Evolutionary conservation across 2,329 filamentous ascomycete species (phyloP).

Genomic region (Curvularia verruculosa): DNA sequence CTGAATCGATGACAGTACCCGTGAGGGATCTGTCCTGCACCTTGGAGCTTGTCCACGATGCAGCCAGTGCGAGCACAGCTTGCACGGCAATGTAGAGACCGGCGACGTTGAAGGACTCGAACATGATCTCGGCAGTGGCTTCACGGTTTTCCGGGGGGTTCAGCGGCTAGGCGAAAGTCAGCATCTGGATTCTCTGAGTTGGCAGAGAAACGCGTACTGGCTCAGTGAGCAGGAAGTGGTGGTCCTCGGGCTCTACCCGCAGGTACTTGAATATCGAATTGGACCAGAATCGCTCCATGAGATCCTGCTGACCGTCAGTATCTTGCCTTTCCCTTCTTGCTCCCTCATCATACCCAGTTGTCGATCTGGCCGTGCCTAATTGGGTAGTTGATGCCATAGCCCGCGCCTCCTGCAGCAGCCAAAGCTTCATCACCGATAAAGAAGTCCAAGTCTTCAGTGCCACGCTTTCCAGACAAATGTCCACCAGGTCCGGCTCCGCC

Average conservation of each 20-base stretch:
- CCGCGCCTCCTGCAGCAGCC: conserved; percentile 79
- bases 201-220: conserved; percentile 66
- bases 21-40: conserved; percentile 95
- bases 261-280: conserved; percentile 99
- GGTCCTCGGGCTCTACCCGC: conserved; percentile 96
- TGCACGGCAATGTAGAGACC: conserved; percentile 99
- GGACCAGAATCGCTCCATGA: conserved; percentile 99
- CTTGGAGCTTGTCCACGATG: conserved; percentile 98
- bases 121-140: conserved; percentile 99
- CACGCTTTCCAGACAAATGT: conserved; percentile 87
- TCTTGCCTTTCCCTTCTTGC: neutral
- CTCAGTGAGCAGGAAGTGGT: conserved; percentile 97
- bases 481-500: conserved; percentile 83
- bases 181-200: neutral
- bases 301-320: conserved; percentile 66
- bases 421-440: conserved; percentile 98
- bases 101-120: conserved; percentile 99
- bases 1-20: conserved; percentile 97
- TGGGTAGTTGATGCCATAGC: conserved; percentile 96
- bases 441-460: conserved; percentile 96
- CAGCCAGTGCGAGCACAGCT: conserved; percentile 92
- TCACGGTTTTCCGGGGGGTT: conserved; percentile 99
- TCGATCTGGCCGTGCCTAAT: conserved; percentile 98
- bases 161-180: conserved; percentile 69
- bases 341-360: conserved; percentile 76